phyloP scores from a whole-genome alignment of 306 rosid genomes.

The Dalbergia oliveri region DNA sequence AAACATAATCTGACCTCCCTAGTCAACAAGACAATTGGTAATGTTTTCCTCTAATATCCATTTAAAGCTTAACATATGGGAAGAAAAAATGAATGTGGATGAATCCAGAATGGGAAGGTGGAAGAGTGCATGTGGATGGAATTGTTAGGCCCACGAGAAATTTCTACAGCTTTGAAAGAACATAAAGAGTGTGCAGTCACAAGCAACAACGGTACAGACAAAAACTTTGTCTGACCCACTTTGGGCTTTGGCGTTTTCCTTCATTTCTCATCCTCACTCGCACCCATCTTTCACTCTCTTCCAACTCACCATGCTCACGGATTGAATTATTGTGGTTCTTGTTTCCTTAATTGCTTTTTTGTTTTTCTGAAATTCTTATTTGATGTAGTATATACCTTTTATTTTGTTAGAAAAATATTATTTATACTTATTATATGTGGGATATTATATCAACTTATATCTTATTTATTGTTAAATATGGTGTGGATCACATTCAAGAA shows the following conservation, averaged over 20 bases:
- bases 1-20: too few species aligned
- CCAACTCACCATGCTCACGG: neutral
- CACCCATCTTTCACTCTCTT: neutral
- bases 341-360: neutral
- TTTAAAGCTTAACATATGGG: neutral
- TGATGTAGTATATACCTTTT: neutral
- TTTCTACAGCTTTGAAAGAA: neutral
- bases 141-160: neutral
- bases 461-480: too few species aligned
- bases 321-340: neutral
- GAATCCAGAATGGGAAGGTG: neutral
- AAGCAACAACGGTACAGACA: slow-evolving; percentile 1
- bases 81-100: neutral
- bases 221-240: slow-evolving; percentile 3
- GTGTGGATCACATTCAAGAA: too few species aligned
- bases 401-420: too few species aligned
- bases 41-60: neutral
- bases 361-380: neutral
- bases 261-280: slow-evolving; percentile 20
- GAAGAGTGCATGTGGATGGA: neutral
- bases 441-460: too few species aligned
- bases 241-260: slow-evolving; percentile 38
- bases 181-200: neutral
- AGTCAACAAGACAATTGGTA: too few species aligned
- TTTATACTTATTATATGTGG: too few species aligned